Evolutionary conservation across 768 basidiomycete species (phyloP).

Genomic region (Amanita subjunquillea): DNA sequence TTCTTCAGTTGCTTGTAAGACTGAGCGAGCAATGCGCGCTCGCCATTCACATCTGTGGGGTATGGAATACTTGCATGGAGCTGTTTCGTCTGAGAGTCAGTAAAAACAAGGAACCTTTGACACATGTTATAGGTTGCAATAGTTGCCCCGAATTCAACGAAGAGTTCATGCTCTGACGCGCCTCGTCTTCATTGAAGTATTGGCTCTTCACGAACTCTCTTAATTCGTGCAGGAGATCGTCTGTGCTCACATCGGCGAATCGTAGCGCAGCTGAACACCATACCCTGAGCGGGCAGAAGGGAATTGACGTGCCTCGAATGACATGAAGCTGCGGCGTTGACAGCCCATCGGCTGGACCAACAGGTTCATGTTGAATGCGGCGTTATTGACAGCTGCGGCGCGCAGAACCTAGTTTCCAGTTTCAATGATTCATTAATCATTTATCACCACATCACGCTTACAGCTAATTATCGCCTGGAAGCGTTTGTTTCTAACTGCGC

Average conservation of each 20-base stretch:
- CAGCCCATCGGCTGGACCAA: slow-evolving; percentile 40
- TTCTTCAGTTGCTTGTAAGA: too few species aligned
- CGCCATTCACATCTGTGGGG: too few species aligned
- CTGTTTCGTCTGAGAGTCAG: slow-evolving; percentile 36
- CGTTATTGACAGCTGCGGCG: slow-evolving; percentile 38
- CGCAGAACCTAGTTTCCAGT: slow-evolving; percentile 30
- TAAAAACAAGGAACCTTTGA: slow-evolving; percentile 52
- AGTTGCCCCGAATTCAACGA: slow-evolving; percentile 45
- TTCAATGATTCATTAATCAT: not conserved
- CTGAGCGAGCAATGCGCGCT: too few species aligned
- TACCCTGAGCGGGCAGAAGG: slow-evolving; percentile 26
- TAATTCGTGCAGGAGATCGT: slow-evolving; percentile 26
- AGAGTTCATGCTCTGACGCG: slow-evolving; percentile 27
- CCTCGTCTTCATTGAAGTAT: not conserved
- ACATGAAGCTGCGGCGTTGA: slow-evolving; percentile 42
- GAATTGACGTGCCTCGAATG: slow-evolving; percentile 37
- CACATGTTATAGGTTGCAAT: slow-evolving; percentile 57
- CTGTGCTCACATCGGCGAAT: slow-evolving; percentile 48
- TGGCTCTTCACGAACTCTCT: slow-evolving; percentile 11
- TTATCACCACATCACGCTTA: slow-evolving; percentile 12
- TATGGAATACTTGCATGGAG: slow-evolving; percentile 26
- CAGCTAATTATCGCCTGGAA: slow-evolving; percentile 42
- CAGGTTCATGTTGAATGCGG: slow-evolving; percentile 40
- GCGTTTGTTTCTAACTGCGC: slow-evolving; percentile 35
- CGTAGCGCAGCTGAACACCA: slow-evolving; percentile 40